Conservation (phyloP, 2,329 filamentous ascomycete genomes). For the Gaeumannomyces sp. region DNA sequence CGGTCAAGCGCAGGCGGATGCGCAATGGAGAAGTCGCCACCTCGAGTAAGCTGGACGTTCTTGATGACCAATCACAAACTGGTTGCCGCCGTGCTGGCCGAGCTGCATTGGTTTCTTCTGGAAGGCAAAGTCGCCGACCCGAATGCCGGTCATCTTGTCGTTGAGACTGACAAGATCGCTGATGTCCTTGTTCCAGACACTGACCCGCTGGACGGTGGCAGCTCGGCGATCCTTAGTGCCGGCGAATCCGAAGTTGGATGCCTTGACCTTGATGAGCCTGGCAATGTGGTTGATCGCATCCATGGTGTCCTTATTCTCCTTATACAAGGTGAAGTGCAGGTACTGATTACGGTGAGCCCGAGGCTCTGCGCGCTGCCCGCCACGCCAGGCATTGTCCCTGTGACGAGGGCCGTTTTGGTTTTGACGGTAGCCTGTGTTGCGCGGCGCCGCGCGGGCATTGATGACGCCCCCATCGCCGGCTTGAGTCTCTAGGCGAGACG, state of each 20-base stretch:
- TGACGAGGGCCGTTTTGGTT: conserved; percentile 14
- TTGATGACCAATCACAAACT: conserved; percentile 90
- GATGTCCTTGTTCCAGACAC: conserved; percentile 46
- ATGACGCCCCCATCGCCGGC: conserved; percentile 55
- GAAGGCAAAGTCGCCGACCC: conserved; percentile 78
- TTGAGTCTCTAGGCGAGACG: conserved; percentile 67
- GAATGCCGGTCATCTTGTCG: conserved; percentile 53
- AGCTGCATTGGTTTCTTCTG: conserved; percentile 65
- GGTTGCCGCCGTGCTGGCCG: conserved; percentile 80
- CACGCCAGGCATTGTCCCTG: conserved; percentile 17
- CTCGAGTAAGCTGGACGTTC: conserved; percentile 61
- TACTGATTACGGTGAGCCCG: conserved; percentile 56
- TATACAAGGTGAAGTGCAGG: conserved; percentile 87
- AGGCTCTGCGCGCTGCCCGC: conserved; percentile 20
- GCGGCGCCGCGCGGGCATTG: conserved; percentile 43
- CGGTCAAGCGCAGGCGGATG: conserved; percentile 36
- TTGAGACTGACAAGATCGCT: conserved; percentile 62
- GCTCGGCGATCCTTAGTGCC: conserved; percentile 89
- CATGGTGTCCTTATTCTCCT: conserved; percentile 97
- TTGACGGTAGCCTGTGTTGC: conserved; percentile 8
- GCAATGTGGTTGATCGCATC: conserved; percentile 75
- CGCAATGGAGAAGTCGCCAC: conserved; percentile 39
- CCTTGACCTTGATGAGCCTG: conserved; percentile 66
- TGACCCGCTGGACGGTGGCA: conserved; percentile 77
- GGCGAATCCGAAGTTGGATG: conserved; percentile 67